Percentiles rank a stretch among this genome's conserved stretches.
Evolutionary conservation across 495 filamentous ascomycete genomes (phyloP).

Genomic region (Penicillium chermesinum): DNA sequence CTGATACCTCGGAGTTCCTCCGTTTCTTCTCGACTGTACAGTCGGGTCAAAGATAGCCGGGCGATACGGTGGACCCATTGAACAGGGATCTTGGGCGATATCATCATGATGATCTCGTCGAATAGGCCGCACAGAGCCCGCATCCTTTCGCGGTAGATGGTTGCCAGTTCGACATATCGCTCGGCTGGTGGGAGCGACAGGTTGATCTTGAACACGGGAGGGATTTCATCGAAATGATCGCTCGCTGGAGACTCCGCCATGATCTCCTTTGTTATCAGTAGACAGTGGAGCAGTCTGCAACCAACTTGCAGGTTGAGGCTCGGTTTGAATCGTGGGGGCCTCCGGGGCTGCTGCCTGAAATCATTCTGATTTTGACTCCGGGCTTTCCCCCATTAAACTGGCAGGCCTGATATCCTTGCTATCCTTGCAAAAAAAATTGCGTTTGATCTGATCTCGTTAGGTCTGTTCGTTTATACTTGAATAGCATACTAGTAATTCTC

Average conservation of each 20-base stretch:
- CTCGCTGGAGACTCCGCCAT: neutral
- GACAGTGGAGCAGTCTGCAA: no score
- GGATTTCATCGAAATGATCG: conserved; percentile 4
- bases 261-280: neutral
- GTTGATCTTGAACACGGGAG: conserved; percentile 50
- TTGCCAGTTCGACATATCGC: conserved; percentile 48
- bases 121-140: conserved; percentile 42
- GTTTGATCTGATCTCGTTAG: no score
- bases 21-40: conserved; percentile 54
- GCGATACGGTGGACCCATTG: conserved; percentile 33
- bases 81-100: conserved; percentile 22
- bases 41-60: conserved; percentile 38
- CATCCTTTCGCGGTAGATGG: conserved; percentile 38
- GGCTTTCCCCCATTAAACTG: no score
- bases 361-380: no score
- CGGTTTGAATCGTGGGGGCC: no score
- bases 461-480: no score
- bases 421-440: no score
- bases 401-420: no score
- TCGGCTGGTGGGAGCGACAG: conserved; percentile 52
- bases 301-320: no score
- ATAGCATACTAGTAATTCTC: no score
- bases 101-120: conserved; percentile 33
- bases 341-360: no score
- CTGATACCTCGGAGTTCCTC: conserved; percentile 57